A percentile compares a stretch with the other conserved stretches of the same genome.
phyloP scores from a whole-genome alignment of 225 moss, liverwort and hornwort species.

The Physcomitrellopsis africana region DNA sequence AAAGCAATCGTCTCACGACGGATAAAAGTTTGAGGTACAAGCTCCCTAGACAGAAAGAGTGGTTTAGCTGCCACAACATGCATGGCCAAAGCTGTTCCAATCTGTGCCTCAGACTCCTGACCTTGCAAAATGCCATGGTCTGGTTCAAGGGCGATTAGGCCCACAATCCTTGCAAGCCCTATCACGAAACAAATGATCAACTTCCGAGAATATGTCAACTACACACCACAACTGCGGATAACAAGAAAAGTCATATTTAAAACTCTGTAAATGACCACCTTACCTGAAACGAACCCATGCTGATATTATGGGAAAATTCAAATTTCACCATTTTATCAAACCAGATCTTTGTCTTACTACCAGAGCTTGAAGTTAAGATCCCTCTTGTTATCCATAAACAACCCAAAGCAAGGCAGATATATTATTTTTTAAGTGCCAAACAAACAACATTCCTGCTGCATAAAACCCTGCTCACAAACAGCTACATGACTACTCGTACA shows the following conservation, averaged over 20 bases:
- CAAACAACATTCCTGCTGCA: constrained; percentile 1
- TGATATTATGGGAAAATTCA: neutral
- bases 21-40: constrained; percentile 56
- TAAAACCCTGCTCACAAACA: constrained; percentile 1
- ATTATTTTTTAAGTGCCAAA: neutral
- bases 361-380: constrained; percentile 15
- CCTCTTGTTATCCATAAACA: neutral
- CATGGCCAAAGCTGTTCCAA: constrained; percentile 87
- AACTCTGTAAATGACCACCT: constrained; percentile 13
- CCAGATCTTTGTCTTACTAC: neutral
- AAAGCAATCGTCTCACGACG: constrained; percentile 76
- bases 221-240: neutral
- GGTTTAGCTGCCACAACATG: constrained; percentile 95
- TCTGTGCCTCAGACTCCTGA: constrained; percentile 52
- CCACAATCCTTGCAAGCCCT: constrained; percentile 73
- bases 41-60: constrained; percentile 79
- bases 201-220: neutral
- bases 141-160: constrained; percentile 73
- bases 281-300: neutral
- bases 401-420: neutral
- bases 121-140: constrained; percentile 42
- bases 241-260: neutral
- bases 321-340: neutral
- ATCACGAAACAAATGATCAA: constrained; percentile 4
- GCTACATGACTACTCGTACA: neutral